Evolutionary conservation across 495 filamentous ascomycete genomes (phyloP), one percentile per base, ranked within the genome.

Genomic region (Parmelia sp.): DNA sequence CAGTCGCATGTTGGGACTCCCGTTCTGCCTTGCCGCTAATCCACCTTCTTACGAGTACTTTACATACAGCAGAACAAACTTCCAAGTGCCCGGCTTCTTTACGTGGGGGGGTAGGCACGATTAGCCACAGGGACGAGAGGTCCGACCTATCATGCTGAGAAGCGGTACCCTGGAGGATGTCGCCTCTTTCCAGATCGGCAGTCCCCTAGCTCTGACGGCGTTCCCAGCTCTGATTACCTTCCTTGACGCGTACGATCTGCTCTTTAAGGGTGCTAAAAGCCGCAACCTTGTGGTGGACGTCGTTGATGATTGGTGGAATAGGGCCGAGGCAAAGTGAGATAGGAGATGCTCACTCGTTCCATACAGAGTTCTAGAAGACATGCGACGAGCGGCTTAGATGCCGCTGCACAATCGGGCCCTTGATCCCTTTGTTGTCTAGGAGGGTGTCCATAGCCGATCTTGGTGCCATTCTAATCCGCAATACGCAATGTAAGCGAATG

Each of bases 281-380:
- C 51, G 51, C 51, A 33, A 7, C 3, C 58, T 5, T 11, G 6
- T 0, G 21, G 25, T 36, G 7, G 39, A 10, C 44, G 7, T 0
- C 27, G 31, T 5, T 11, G 10, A 29, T 57, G 1, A 63, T 57
- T 57, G 53, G 61, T 56, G 19, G 25, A 45, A 57, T 63, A n/a
- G 29, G 17, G 36, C 53, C 53, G 53, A 57, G 37, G 39, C 49
- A 8, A 35, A 29, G 53, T 23, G 42, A 57, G 39, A 40, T 57
- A n/a, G 33, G 49, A 44, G 61, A 4, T 1, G 29, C n/a, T 3
- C 1, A 36, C 1, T 29, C 21, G 49, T 63, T 63, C 61, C 35
- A 63, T 45, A 40, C 37, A 21, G 36, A 12, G 51, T 63, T 63
- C 61, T 57, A 57, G 61, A 63, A 63, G 61, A 57, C 12, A 36